Evolutionary conservation across 1,284 basidiomycete species (phyloP), one percentile per base, ranked within the genome.

Genomic region (Phellopilus nigrolimitatus): DNA sequence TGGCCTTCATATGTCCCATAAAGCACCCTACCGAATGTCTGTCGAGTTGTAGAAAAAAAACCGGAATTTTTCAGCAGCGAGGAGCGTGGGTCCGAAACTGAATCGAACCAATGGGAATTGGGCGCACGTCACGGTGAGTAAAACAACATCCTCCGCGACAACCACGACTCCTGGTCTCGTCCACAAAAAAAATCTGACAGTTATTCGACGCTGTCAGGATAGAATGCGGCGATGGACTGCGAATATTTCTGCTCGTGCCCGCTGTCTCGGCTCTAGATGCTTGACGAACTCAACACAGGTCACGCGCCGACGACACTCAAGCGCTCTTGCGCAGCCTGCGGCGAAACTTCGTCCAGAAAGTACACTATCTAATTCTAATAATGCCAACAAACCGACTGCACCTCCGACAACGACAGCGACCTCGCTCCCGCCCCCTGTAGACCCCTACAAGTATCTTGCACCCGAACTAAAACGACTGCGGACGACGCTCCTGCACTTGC

Each of bases 391-490:
- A 13, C 9, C 51, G 21, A 8, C 34, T 33, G 31, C 37, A 17
- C 22, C 51, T 34, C 30, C 30, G 12, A 25, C 7, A 9, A 31
- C 37, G 4, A 37, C 12, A n/a, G 12, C 42, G 10, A 34, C 43
- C 8, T 27, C 36, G 17, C 12, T 44, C 10, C 15, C 33, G 5
- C 4, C 27, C n/a, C 22, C 27, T 22, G 36, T 62, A 8, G 86
- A 91, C 64, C 89, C 89, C 19, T 80, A 84, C 61, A 63, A 71
- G 9, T 68, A 91, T 42, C 78, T 95, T 56, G 79, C 81, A 40
- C 71, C 80, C 17, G 87, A 98, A 64, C 80, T 98, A 25, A 70
- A 79, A 27, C 76, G 79, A 49, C 74, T 98, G 41, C 85, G 89
- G 56, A 76, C 79, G 51, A 87, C 81, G 53, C 75, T 99, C 25